These are phyloP conservation scores for Claviceps digitariae DNA, from an alignment of 2,329 filamentous ascomycete genomes.

Conservation along the genomic window DNA sequence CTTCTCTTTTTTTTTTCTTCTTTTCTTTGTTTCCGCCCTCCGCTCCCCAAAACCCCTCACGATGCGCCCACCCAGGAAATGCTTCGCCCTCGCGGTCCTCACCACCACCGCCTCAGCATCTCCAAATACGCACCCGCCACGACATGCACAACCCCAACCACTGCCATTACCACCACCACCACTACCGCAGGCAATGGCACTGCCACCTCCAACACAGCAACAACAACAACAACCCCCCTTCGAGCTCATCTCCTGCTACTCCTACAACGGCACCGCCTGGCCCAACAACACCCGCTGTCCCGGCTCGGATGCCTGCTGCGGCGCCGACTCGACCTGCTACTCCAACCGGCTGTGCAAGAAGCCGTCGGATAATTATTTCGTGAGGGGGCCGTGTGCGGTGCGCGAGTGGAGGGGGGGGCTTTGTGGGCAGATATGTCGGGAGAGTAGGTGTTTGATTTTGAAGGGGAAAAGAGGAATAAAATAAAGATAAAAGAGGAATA, in stretches of 20 bases:
- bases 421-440: slow-evolving; percentile 1
- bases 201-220: too few species aligned
- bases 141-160: too few species aligned
- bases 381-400: slow-evolving; percentile 1
- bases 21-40: too few species aligned
- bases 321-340: not conserved
- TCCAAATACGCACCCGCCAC: too few species aligned
- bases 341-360: slow-evolving; percentile 2
- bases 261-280: not conserved
- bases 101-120: too few species aligned
- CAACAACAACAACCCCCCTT: not conserved
- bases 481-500: not conserved
- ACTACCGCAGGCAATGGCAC: too few species aligned
- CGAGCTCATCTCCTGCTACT: not conserved
- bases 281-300: slow-evolving; percentile 1
- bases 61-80: too few species aligned
- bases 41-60: too few species aligned
- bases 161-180: too few species aligned
- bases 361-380: not conserved
- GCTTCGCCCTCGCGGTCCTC: too few species aligned
- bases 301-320: slow-evolving; percentile 3
- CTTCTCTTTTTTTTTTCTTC: too few species aligned
- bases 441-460: not conserved
- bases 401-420: not conserved
- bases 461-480: not conserved